Evolutionary conservation across 257 asterid species (phyloP), one percentile per base, ranked within the genome.

Genomic region (Solanum verrucosum): DNA sequence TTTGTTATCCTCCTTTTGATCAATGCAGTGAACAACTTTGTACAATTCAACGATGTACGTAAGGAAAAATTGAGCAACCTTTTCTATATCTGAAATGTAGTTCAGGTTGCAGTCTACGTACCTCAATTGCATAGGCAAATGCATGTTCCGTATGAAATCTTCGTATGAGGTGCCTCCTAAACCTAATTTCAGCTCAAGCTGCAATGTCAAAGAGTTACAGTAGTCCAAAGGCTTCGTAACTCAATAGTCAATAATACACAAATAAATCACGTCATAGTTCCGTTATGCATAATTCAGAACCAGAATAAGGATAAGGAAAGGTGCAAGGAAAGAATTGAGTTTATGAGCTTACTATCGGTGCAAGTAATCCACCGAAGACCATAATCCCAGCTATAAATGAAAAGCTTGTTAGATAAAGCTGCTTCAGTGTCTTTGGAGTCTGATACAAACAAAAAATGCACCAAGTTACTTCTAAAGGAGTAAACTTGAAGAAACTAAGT

Each of bases 141-240:
- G 98, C 95, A 96, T 82, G 89, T 88, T 94, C 44, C 65, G 89
- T 87, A 96, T 94, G 87, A 96, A 95, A 88, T 96, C 98, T 92
- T 87, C 93, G 81, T 96, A 95, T 3, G 99, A 94, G 86, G 98
- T 95, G 63, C 98, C 98, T 83, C 98, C 99, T 88, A 96, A 4
- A 42, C 99, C 98, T 90, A 96, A 88, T 87, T 93, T 95, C 90
- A 96, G 94, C 94, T 96, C 98, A 90, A 95, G 96, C 98, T 95
- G 95, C 89, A 84, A 89, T 20, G 81, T 25, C 87, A 88, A 91
- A 89, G 68, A 74, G 90, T 38, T 25, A 49, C 84, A 83, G 73
- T 63, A 31, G 72, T 90, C 84, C 65, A 37, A 87, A 74, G 87
- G 21, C 77, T 46, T 60, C 78, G 31, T 49, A 34, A 44, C 27